Evolutionary conservation across 495 filamentous ascomycete genomes (phyloP).

Genomic region (Lasiosphaeria hispida): DNA sequence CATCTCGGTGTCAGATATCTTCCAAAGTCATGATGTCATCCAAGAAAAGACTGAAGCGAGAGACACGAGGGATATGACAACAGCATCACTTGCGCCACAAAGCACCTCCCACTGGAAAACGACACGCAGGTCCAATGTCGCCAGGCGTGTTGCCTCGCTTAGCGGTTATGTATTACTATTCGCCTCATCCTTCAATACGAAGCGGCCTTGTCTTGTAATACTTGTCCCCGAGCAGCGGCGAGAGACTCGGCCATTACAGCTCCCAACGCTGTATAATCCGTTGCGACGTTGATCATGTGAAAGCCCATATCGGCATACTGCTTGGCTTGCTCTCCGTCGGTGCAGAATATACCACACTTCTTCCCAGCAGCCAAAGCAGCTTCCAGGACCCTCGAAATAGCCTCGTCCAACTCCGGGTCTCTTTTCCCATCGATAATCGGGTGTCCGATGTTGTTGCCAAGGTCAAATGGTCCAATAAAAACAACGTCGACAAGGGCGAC

Average conservation of each 20-base stretch:
- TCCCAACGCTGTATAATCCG: conserved; percentile 57
- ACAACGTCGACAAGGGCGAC: conserved; percentile 71
- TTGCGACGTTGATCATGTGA: conserved; percentile 68
- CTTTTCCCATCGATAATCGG: conserved; percentile 63
- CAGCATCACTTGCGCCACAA: background rate
- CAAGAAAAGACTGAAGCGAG: background rate
- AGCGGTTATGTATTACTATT: background rate
- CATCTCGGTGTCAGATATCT: background rate
- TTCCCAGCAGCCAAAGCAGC: conserved; percentile 68
- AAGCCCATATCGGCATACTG: conserved; percentile 66
- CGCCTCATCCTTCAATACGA: conserved; percentile 27
- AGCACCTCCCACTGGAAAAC: too few relatives aligned
- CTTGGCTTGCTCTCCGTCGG: conserved; percentile 61
- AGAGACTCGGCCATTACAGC: conserved; percentile 44
- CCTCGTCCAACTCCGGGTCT: conserved; percentile 61
- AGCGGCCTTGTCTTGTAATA: conserved; percentile 26
- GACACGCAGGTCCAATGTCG: too few relatives aligned
- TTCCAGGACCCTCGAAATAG: conserved; percentile 61
- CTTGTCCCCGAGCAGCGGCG: conserved; percentile 45
- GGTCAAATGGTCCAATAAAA: conserved; percentile 76
- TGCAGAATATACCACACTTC: conserved; percentile 76
- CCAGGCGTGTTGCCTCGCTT: too few relatives aligned
- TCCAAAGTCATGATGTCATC: too few relatives aligned
- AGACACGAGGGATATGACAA: background rate
- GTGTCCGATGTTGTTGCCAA: conserved; percentile 72